Evolutionary conservation across 192 early-diverging fungal genomes (phyloP), one percentile per base, ranked within the genome.

Genomic region (Oehlia diaphana): DNA sequence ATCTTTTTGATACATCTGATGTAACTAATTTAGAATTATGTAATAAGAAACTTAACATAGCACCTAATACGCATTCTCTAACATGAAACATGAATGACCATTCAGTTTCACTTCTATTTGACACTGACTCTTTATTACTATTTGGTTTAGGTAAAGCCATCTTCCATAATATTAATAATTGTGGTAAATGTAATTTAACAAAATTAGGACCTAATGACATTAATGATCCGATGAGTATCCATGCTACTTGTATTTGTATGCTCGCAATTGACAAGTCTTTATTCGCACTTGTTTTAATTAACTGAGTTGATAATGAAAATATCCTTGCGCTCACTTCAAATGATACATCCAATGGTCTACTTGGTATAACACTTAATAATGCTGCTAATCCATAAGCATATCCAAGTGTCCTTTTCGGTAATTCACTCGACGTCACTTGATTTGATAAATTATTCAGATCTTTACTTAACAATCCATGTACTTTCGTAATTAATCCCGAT

Each of bases 121-220:
- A 69, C 39, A 84, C 81, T 0, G 67, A 82, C 72, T 95, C 94
- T 81, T 94, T 95, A 37, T 21, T 58, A 61, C 89, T 84, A 13
- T 87, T 83, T 26, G 87, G 82, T 72, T 95, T 96, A 37, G 93
- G 91, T 31, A 97, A 91, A 0, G 92, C 91, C 10, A 78, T 88
- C 78, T 93, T 95, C 95, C 95, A 97, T 9, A 95, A 86, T 1
- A 93, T 76, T 3, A 95, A 77, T 23, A 95, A 82, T 76, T 95
- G 92, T 8, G 94, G 89, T 3, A 94, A 75, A 79, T 97, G 93
- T 61, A 95, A 88, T 53, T 88, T 90, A 47, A 94, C 93, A 80
- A 97, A 92, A 62, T 95, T 90, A 8, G 94, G 92, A 0, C 95
- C 95, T 6, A 97, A 83, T 42, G 86, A 86, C 90, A 95, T 92